Conservation (phyloP, 495 filamentous ascomycete genomes). For the Aspergillus mulundensis region DNA sequence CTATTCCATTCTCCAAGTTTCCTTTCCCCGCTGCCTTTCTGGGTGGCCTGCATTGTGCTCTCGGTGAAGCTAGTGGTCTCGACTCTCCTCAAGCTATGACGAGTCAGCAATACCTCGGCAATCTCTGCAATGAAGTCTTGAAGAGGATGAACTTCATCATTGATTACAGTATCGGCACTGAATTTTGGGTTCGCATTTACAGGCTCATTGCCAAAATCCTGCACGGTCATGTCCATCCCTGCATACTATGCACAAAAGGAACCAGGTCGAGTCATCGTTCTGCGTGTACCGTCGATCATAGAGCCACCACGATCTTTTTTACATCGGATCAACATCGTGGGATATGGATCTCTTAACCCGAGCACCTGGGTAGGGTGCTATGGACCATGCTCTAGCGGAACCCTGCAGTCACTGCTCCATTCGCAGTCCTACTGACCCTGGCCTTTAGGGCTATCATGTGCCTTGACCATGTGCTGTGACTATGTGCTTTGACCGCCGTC, state of each 20-base stretch:
- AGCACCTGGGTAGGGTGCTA: background rate
- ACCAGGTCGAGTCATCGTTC: background rate
- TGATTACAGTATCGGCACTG: background rate
- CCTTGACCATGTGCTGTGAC: no score
- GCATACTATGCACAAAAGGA: background rate
- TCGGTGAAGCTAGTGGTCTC: background rate
- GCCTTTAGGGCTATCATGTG: background rate
- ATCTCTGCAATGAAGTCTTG: no score
- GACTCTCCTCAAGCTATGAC: background rate
- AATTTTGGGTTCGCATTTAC: background rate
- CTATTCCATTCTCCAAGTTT: background rate
- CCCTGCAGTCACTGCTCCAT: background rate
- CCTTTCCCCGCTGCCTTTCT: background rate
- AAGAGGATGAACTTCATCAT: no score
- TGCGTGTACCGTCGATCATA: background rate
- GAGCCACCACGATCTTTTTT: background rate
- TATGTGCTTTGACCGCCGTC: background rate
- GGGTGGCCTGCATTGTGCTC: background rate
- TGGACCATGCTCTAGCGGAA: background rate
- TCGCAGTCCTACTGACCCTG: background rate
- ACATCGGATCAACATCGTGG: conserved; percentile 3
- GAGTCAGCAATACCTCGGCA: no score
- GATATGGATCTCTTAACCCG: background rate
- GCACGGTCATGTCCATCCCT: no score
- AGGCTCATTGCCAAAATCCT: no score